A percentile compares a stretch with the other conserved stretches of the same genome.
phyloP scores from a whole-genome alignment of 2,329 filamentous ascomycete species.

The Aureobasidium vineae region DNA sequence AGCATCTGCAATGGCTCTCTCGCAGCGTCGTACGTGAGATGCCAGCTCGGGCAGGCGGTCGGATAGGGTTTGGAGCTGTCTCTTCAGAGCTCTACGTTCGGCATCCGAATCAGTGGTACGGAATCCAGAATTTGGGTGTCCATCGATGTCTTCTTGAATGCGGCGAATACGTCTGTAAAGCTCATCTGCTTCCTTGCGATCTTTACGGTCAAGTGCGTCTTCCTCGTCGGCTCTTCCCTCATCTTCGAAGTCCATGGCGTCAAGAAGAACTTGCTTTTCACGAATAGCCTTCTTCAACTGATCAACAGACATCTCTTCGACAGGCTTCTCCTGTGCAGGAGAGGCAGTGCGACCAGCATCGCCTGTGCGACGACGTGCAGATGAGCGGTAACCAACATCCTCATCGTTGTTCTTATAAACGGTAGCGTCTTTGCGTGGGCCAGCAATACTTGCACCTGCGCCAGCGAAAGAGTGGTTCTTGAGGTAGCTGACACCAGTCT shows the following conservation, averaged over 20 bases:
- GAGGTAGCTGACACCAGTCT: constrained; percentile 96
- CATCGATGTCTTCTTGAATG: constrained; percentile 91
- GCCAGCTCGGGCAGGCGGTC: constrained; percentile 90
- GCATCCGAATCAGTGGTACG: constrained; percentile 77
- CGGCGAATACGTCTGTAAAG: constrained; percentile 88
- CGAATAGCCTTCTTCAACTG: constrained; percentile 89
- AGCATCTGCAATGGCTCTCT: constrained; percentile 89
- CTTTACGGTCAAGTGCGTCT: constrained; percentile 83
- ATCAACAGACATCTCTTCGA: constrained; percentile 80
- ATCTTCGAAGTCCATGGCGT: constrained; percentile 95
- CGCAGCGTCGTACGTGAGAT: constrained; percentile 84
- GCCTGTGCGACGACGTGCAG: constrained; percentile 81
- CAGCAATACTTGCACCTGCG: constrained; percentile 54
- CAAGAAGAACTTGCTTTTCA: constrained; percentile 90
- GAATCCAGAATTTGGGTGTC: constrained; percentile 74
- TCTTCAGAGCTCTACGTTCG: constrained; percentile 79
- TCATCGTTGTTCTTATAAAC: constrained; percentile 96
- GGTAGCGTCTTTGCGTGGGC: constrained; percentile 84
- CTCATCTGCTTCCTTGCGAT: constrained; percentile 89
- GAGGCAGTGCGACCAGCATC: constrained; percentile 68
- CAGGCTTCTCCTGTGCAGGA: constrained; percentile 66
- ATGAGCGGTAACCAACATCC: constrained; percentile 81
- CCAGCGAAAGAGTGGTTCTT: constrained; percentile 87
- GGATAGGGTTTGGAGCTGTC: constrained; percentile 82
- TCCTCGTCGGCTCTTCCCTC: constrained; percentile 89